Evolutionary conservation across 1,284 basidiomycete genomes (phyloP).

Genomic region (Ustilago crameri): DNA sequence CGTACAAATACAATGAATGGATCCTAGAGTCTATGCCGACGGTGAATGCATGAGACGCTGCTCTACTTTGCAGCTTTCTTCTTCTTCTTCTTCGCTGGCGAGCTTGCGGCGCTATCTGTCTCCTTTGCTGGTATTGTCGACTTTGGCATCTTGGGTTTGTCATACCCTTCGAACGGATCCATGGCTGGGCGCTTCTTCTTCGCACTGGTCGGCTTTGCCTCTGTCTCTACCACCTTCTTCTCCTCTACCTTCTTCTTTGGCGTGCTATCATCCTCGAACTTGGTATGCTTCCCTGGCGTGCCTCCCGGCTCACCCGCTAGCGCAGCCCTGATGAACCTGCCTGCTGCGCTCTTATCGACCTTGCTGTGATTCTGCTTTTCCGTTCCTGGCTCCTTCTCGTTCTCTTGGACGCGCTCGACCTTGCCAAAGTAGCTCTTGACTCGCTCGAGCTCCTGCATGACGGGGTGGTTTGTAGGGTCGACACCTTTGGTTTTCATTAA

Average conservation of each 20-base stretch:
- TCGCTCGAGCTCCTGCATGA: conserved; percentile 51
- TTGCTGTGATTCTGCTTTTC: conserved; percentile 8
- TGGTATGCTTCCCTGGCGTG: conserved; percentile 30
- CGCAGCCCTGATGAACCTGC: conserved; percentile 48
- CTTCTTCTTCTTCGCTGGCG: conserved; percentile 37
- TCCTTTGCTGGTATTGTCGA: conserved; percentile 10
- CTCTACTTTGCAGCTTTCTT: conserved; percentile 26
- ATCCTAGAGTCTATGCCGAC: neutral
- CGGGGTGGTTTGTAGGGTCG: conserved; percentile 51
- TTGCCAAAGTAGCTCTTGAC: conserved; percentile 60
- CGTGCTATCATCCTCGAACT: conserved; percentile 33
- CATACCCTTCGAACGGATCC: conserved; percentile 52
- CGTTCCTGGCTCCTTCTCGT: conserved; percentile 19
- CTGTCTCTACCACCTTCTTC: conserved; percentile 13
- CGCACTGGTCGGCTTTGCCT: conserved; percentile 6
- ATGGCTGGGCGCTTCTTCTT: conserved; percentile 46
- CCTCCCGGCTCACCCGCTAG: conserved; percentile 21
- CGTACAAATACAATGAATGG: conserved; percentile 30
- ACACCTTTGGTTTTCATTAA: conserved; percentile 55
- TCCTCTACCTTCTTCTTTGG: neutral
- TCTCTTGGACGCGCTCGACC: conserved; percentile 47
- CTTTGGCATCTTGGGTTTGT: conserved; percentile 40
- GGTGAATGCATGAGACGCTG: neutral
- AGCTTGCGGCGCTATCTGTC: conserved; percentile 11
- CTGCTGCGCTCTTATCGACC: conserved; percentile 47